Evolutionary conservation across 2,329 filamentous ascomycete genomes (phyloP).

Genomic region (Zymoseptoria tritici): DNA sequence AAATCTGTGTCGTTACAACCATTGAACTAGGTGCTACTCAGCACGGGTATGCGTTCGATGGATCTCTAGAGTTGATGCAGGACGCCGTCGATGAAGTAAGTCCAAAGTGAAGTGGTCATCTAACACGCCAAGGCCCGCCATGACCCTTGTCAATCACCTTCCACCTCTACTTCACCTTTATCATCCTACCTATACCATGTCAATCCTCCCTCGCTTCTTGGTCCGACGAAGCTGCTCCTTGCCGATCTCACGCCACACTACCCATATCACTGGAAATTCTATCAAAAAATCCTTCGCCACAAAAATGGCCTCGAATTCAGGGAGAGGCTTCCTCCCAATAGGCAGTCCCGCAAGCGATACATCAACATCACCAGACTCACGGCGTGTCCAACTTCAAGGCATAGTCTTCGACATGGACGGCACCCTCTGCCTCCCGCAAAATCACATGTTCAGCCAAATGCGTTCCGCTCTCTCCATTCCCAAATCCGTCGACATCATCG

Average conservation of each 20-base stretch:
- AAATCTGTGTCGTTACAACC: too few species aligned
- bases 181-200: neutral
- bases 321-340: neutral
- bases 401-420: conserved; percentile 91
- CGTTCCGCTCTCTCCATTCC: conserved; percentile 64
- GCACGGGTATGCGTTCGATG: too few species aligned
- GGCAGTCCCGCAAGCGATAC: neutral
- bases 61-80: too few species aligned
- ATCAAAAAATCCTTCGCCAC: neutral
- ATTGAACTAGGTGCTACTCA: too few species aligned
- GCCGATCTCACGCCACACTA: neutral
- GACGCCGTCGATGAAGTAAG: conserved; percentile 1
- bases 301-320: neutral
- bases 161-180: neutral
- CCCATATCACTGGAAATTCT: neutral
- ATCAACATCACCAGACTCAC: neutral
- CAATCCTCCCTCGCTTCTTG: neutral
- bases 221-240: neutral
- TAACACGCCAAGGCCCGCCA: neutral
- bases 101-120: neutral
- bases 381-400: conserved; percentile 39
- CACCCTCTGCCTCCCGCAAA: conserved; percentile 89
- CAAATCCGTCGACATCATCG: conserved; percentile 72
- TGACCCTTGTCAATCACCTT: neutral
- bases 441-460: conserved; percentile 94